A percentile compares a stretch with the other conserved stretches of the same genome.
Evolutionary conservation across 139 green algal species (phyloP).

Genomic region (Chlorella sp.): DNA sequence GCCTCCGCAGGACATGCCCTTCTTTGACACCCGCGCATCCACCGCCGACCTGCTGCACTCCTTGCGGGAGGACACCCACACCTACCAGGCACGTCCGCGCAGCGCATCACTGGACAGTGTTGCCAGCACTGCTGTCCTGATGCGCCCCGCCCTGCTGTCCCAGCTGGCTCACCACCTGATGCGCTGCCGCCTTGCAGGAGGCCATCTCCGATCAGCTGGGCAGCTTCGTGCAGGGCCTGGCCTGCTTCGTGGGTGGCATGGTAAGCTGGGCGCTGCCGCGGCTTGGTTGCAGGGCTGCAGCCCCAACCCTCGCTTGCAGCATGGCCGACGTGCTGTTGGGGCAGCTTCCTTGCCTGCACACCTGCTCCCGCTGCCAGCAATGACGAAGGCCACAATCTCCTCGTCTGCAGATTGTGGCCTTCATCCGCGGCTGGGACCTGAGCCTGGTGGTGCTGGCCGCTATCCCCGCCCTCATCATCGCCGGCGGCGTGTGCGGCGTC

Average conservation of each 20-base stretch:
- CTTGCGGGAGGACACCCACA: constrained; percentile 73
- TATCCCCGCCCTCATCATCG: constrained; percentile 68
- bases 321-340: no score
- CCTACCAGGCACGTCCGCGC: neutral
- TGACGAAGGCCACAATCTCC: no score
- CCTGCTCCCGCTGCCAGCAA: no score
- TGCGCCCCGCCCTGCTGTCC: no score
- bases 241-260: constrained; percentile 23
- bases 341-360: no score
- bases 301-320: no score
- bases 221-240: constrained; percentile 9
- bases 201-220: constrained; percentile 25
- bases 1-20: constrained; percentile 84
- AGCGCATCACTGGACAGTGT: no score
- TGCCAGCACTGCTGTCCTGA: no score
- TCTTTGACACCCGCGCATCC: constrained; percentile 80
- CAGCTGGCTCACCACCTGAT: no score
- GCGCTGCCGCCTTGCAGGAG: constrained; percentile 24
- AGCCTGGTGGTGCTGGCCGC: constrained; percentile 80
- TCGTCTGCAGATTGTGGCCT: constrained; percentile 57
- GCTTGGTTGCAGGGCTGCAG: neutral
- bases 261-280: neutral
- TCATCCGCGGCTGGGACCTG: constrained; percentile 76
- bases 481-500: constrained; percentile 59
- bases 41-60: constrained; percentile 66